Conservation (phyloP, 306 rosid genomes). For the Dryas drummondii region DNA sequence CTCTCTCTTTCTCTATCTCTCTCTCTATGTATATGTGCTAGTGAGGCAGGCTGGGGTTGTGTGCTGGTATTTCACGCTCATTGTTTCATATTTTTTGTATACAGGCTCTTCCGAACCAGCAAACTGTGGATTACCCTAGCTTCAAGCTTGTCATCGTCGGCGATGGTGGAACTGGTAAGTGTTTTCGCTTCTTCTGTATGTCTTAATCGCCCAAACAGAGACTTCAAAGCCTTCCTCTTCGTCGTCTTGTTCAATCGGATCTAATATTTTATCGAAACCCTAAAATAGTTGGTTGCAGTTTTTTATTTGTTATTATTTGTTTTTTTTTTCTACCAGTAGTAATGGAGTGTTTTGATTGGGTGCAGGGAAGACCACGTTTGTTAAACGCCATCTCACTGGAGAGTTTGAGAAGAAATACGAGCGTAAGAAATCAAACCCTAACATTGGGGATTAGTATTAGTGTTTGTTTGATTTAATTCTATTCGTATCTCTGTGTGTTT, state of each 20-base stretch:
- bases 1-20: not conserved
- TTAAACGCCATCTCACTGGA: conserved; percentile 35
- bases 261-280: not conserved
- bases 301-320: not conserved
- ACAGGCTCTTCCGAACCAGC: conserved; percentile 31
- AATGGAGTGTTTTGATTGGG: not conserved
- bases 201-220: too few relatives aligned
- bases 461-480: not conserved
- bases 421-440: conserved; percentile 13
- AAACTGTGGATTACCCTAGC: conserved; percentile 30
- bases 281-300: too few relatives aligned
- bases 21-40: not conserved
- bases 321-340: too few relatives aligned
- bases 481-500: not conserved
- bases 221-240: not conserved
- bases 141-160: conserved; percentile 43
- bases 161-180: conserved; percentile 43
- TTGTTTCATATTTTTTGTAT: not conserved
- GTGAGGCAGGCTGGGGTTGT: not conserved
- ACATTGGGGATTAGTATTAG: too few relatives aligned
- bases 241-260: not conserved
- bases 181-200: not conserved
- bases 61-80: not conserved
- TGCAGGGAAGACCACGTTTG: conserved; percentile 36
- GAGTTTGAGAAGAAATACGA: conserved; percentile 41